Percentiles rank a stretch among this genome's conserved stretches.
Evolutionary conservation across 2,329 filamentous ascomycete genomes (phyloP).

Genomic region (Beauveria pseudobassiana): DNA sequence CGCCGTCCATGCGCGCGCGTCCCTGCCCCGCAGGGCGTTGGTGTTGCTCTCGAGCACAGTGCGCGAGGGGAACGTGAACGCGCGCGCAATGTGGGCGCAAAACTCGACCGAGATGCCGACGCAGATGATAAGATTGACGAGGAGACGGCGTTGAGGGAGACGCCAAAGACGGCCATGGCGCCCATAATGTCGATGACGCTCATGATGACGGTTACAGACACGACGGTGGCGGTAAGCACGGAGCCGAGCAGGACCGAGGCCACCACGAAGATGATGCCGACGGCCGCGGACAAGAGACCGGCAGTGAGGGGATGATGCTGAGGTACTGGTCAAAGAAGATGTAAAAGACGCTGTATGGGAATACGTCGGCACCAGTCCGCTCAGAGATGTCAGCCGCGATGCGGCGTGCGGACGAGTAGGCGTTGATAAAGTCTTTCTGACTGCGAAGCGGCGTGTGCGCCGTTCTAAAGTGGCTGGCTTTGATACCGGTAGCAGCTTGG

Average conservation of each 20-base stretch:
- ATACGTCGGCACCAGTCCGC: slow-evolving; percentile 71
- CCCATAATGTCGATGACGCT: slow-evolving; percentile 90
- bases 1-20: slow-evolving; percentile 85
- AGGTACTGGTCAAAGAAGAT: slow-evolving; percentile 99
- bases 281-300: slow-evolving; percentile 70
- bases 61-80: slow-evolving; percentile 87
- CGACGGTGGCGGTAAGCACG: slow-evolving; percentile 68
- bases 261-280: slow-evolving; percentile 78
- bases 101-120: slow-evolving; percentile 96
- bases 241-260: slow-evolving; percentile 78
- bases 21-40: slow-evolving; percentile 69
- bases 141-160: slow-evolving; percentile 92
- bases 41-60: slow-evolving; percentile 71
- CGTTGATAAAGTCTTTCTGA: slow-evolving; percentile 87
- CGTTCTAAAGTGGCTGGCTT: slow-evolving; percentile 86
- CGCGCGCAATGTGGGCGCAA: slow-evolving; percentile 91
- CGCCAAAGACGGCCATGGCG: slow-evolving; percentile 81
- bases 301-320: slow-evolving; percentile 72
- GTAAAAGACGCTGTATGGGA: slow-evolving; percentile 96
- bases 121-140: slow-evolving; percentile 95
- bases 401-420: slow-evolving; percentile 81
- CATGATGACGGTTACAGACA: slow-evolving; percentile 86
- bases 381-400: slow-evolving; percentile 71
- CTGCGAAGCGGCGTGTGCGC: slow-evolving; percentile 79
- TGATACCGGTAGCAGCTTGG: slow-evolving; percentile 55